phyloP scores from a whole-genome alignment of 352 stramenopile species.

The Globisporangium lucens region DNA sequence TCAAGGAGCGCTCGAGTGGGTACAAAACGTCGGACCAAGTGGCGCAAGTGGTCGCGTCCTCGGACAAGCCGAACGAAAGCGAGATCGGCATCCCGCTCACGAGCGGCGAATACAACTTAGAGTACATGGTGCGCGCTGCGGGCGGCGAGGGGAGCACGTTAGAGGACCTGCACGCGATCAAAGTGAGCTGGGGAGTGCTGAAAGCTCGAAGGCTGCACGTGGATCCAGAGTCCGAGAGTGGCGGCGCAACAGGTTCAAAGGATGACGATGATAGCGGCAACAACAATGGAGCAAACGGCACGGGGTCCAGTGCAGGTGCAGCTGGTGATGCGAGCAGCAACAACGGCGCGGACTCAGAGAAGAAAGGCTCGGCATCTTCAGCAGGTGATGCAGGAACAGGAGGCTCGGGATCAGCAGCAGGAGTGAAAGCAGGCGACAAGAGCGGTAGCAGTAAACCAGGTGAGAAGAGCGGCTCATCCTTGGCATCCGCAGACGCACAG shows the following conservation, averaged over 20 bases:
- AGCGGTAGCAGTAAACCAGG: constrained; percentile 19
- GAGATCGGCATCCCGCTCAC: constrained; percentile 61
- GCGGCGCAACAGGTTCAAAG: constrained; percentile 10
- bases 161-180: constrained; percentile 66
- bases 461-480: constrained; percentile 6
- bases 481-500: constrained; percentile 27
- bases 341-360: constrained; percentile 32
- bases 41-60: constrained; percentile 41
- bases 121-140: constrained; percentile 66
- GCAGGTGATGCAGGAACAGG: constrained; percentile 22
- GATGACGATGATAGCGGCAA: constrained; percentile 23
- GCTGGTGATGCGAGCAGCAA: constrained; percentile 10
- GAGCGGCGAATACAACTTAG: constrained; percentile 62
- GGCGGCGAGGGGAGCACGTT: constrained; percentile 39
- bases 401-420: constrained; percentile 10
- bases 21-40: constrained; percentile 64
- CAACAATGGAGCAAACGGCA: constrained; percentile 14
- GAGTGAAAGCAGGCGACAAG: constrained; percentile 40
- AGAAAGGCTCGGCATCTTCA: constrained; percentile 31
- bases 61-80: constrained; percentile 61
- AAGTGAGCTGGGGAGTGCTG: constrained; percentile 69
- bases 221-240: constrained; percentile 22
- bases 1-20: constrained; percentile 27
- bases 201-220: constrained; percentile 51
- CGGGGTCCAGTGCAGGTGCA: constrained; percentile 16